Conservation (phyloP, 2,329 filamentous ascomycete species). For the Lecanicillium sp. region DNA sequence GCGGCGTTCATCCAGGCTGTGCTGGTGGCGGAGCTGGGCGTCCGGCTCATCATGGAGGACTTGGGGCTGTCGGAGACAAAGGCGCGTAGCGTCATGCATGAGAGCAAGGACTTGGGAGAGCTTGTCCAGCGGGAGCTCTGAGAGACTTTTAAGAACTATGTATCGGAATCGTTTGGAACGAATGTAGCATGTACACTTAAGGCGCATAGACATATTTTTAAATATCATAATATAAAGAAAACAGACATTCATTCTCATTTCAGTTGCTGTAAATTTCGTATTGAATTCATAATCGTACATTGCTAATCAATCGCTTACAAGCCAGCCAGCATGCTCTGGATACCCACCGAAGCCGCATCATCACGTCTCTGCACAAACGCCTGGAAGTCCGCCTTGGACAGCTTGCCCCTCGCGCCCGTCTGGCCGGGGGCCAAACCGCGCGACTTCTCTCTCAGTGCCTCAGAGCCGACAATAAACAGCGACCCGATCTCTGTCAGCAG, state of each 20-base stretch:
- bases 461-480: slow-evolving; percentile 85
- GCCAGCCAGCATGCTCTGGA: slow-evolving; percentile 73
- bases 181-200: not conserved
- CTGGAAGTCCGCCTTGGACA: slow-evolving; percentile 66
- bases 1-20: slow-evolving; percentile 67
- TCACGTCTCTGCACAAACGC: slow-evolving; percentile 81
- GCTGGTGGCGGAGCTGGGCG: slow-evolving; percentile 65
- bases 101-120: slow-evolving; percentile 62
- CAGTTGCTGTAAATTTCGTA: slow-evolving; percentile 9
- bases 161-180: not conserved
- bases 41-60: slow-evolving; percentile 51
- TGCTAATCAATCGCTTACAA: slow-evolving; percentile 32
- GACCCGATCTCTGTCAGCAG: slow-evolving; percentile 89
- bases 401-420: slow-evolving; percentile 43
- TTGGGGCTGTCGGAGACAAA: slow-evolving; percentile 38
- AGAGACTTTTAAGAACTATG: slow-evolving; percentile 26
- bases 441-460: slow-evolving; percentile 66
- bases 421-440: slow-evolving; percentile 47
- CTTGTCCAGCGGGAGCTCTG: slow-evolving; percentile 45
- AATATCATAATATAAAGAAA: not conserved
- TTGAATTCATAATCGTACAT: slow-evolving; percentile 19
- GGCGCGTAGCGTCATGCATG: slow-evolving; percentile 52
- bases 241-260: not conserved
- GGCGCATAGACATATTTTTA: not conserved
- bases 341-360: slow-evolving; percentile 71